Percentiles rank a stretch among this genome's conserved stretches.
These are phyloP conservation scores for Acephala macrosclerotiorum DNA, from an alignment of 2,329 filamentous ascomycete genomes.

Conservation along the genomic window DNA sequence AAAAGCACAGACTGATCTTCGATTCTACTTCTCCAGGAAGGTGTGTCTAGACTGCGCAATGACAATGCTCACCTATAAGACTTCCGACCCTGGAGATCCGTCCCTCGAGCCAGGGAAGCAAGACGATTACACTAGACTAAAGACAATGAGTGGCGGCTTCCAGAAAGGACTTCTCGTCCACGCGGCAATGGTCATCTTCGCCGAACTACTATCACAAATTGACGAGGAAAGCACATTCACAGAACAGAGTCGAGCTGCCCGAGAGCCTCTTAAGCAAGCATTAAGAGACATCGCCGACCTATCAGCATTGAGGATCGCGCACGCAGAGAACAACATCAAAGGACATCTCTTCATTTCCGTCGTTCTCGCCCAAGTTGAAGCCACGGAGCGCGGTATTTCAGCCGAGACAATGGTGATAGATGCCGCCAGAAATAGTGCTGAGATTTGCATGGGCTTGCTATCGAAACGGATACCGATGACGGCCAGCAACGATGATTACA, in stretches of 20 bases:
- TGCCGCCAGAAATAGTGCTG: conserved; percentile 31
- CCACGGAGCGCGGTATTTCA: conserved; percentile 27
- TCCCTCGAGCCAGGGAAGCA: conserved; percentile 26
- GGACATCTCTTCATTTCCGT: conserved; percentile 50
- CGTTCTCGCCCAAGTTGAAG: conserved; percentile 50
- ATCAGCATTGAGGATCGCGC: conserved; percentile 44
- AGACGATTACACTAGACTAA: conserved; percentile 47
- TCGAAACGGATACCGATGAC: conserved; percentile 7
- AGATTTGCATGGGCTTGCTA: conserved; percentile 32
- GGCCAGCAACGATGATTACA: conserved; percentile 12
- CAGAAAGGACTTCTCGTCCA: conserved; percentile 50
- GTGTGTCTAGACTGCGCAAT: conserved; percentile 54
- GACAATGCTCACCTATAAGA: conserved; percentile 30
- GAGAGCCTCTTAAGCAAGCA: conserved; percentile 45
- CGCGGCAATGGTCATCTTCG: conserved; percentile 51
- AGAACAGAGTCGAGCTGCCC: conserved; percentile 40
- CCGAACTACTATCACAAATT: conserved; percentile 55
- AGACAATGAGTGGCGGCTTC: conserved; percentile 49
- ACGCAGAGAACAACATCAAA: conserved; percentile 55
- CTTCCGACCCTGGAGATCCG: conserved; percentile 9
- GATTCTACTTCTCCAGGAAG: conserved; percentile 58
- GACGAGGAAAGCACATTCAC: conserved; percentile 49
- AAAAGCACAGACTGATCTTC: conserved; percentile 51
- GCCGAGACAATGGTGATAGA: conserved; percentile 27
- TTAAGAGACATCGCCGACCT: conserved; percentile 42